A percentile compares a stretch with the other conserved stretches of the same genome.
phyloP scores from a whole-genome alignment of 2,329 filamentous ascomycete species.

The Cytospora leucostoma region DNA sequence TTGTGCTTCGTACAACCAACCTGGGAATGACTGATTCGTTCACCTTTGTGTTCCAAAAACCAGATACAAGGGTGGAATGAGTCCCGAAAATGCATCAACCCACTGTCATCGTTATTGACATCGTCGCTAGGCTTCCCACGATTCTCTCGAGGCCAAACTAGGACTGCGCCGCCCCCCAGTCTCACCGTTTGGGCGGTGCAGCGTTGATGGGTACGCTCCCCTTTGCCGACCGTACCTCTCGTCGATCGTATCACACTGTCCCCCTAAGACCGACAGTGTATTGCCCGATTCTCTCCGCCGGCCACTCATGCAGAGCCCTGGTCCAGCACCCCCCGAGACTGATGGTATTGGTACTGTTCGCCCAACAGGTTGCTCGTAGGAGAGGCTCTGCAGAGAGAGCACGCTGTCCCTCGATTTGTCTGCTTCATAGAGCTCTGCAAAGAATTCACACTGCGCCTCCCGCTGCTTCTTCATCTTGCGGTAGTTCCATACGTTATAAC shows the following conservation, averaged over 20 bases:
- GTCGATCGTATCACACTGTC: neutral
- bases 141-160: conserved; percentile 3
- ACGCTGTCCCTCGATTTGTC: neutral
- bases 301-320: neutral
- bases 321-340: neutral
- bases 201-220: neutral
- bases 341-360: neutral
- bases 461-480: conserved; percentile 9
- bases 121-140: conserved; percentile 6
- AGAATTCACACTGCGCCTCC: neutral
- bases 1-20: no score
- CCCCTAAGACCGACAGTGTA: neutral
- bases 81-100: neutral
- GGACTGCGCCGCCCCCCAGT: neutral
- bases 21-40: neutral
- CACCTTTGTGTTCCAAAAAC: neutral
- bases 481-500: conserved; percentile 25
- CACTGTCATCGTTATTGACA: no score
- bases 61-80: neutral
- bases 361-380: neutral
- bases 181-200: neutral
- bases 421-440: neutral
- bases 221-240: neutral
- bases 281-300: neutral
- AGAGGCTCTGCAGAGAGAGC: neutral